These are phyloP conservation scores for Proliferodiscus dingleyae DNA, from an alignment of 2,329 filamentous ascomycete species.

Conservation along the genomic window DNA sequence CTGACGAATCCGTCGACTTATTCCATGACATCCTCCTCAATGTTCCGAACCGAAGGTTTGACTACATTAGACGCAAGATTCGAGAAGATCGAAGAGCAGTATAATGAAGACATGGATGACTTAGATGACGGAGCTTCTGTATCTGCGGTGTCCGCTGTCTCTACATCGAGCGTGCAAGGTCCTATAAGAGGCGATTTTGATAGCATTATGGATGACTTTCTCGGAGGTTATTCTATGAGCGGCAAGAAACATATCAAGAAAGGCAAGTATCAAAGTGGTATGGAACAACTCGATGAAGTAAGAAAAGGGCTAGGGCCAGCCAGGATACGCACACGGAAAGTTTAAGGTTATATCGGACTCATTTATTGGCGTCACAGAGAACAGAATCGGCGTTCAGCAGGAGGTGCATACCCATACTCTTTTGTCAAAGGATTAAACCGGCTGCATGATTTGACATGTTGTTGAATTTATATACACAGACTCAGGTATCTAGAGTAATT, in stretches of 20 bases:
- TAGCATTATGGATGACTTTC: constrained; percentile 86
- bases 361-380: constrained; percentile 5
- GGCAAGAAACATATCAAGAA: constrained; percentile 76
- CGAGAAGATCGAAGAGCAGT: constrained; percentile 83
- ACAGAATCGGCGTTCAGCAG: too few species aligned
- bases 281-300: constrained; percentile 89
- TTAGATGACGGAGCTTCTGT: constrained; percentile 58
- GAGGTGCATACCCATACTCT: too few species aligned
- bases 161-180: constrained; percentile 63
- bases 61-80: constrained; percentile 84
- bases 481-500: too few species aligned
- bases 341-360: constrained; percentile 8
- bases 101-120: constrained; percentile 58
- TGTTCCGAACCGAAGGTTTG: constrained; percentile 83
- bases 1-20: constrained; percentile 82
- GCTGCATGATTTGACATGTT: too few species aligned
- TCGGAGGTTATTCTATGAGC: constrained; percentile 66
- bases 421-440: too few species aligned
- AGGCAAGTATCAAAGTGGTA: constrained; percentile 71
- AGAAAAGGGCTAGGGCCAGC: constrained; percentile 74
- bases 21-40: constrained; percentile 85
- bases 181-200: constrained; percentile 77
- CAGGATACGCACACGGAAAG: constrained; percentile 42
- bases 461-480: too few species aligned
- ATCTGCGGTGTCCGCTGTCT: constrained; percentile 52